A percentile compares a stretch with the other conserved stretches of the same genome.
Conservation (phyloP, 2,329 filamentous ascomycete genomes). For the Pseudovirgaria hyperparasitica region DNA sequence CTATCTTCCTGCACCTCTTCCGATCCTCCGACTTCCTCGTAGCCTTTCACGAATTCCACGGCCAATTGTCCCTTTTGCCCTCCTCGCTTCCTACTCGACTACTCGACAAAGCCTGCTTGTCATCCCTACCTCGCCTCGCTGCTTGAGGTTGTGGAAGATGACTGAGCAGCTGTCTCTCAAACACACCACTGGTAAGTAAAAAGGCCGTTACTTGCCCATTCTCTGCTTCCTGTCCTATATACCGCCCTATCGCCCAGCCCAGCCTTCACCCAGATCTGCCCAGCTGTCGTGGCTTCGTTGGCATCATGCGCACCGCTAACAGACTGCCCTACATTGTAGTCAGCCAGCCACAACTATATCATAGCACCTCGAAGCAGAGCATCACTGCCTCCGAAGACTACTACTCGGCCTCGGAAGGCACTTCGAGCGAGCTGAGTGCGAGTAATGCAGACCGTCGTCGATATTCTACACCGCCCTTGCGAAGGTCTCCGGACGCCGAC, state of each 20-base stretch:
- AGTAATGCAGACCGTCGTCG: constrained; percentile 12
- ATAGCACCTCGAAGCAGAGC: constrained; percentile 31
- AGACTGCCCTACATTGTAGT: constrained; percentile 15
- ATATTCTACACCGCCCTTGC: constrained; percentile 23
- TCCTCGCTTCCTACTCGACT: too few species aligned
- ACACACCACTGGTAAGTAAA: constrained; percentile 8
- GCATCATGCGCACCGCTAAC: constrained; percentile 4
- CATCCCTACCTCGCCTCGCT: too few species aligned
- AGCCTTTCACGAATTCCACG: too few species aligned
- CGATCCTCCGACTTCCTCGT: too few species aligned
- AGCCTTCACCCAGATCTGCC: background rate
- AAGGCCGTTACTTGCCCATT: background rate
- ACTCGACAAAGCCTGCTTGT: too few species aligned
- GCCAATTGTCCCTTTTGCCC: too few species aligned
- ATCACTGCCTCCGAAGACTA: constrained; percentile 38
- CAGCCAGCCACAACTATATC: constrained; percentile 25
- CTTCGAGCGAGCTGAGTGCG: constrained; percentile 23
- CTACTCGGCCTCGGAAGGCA: constrained; percentile 32
- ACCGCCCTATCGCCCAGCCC: background rate
- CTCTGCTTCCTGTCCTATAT: background rate
- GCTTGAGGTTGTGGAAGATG: too few species aligned
- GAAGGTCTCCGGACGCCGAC: constrained; percentile 20
- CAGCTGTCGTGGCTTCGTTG: constrained; percentile 1
- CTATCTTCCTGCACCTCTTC: too few species aligned
- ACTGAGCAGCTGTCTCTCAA: constrained; percentile 6